Percentiles rank a stretch among this genome's conserved stretches.
These are phyloP conservation scores for Fragaria iinumae DNA, from an alignment of 306 rosid species.

Conservation along the genomic window DNA sequence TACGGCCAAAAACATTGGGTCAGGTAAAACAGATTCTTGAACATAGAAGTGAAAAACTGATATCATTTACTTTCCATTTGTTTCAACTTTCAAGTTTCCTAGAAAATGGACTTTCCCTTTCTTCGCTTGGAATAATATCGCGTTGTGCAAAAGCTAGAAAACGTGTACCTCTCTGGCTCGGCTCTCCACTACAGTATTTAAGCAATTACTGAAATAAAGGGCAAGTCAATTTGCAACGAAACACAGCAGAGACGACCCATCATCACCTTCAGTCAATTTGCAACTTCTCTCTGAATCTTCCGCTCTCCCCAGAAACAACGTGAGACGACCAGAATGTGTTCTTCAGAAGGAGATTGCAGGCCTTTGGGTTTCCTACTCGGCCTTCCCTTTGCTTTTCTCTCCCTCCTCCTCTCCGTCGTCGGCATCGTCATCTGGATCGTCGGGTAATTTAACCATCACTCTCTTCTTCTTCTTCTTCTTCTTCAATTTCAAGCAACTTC, in stretches of 20 bases:
- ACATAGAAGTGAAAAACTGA: too few relatives aligned
- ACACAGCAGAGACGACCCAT: background rate
- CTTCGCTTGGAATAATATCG: too few relatives aligned
- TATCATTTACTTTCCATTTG: too few relatives aligned
- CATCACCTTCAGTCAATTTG: background rate
- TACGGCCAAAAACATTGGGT: too few relatives aligned
- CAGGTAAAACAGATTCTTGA: too few relatives aligned
- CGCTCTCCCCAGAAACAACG: background rate
- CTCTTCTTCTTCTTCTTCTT: too few relatives aligned
- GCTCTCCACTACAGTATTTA: background rate
- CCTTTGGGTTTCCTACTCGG: conserved; percentile 89
- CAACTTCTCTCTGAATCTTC: background rate
- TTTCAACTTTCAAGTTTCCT: too few relatives aligned
- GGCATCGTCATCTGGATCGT: conserved; percentile 73
- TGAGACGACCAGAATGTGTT: conserved; percentile 44
- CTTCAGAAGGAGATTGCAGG: conserved; percentile 79
- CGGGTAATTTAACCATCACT: conserved; percentile 38
- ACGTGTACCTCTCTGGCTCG: background rate
- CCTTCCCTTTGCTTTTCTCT: conserved; percentile 79
- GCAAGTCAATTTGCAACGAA: background rate
- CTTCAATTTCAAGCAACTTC: background rate
- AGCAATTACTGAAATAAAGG: background rate
- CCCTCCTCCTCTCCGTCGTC: conserved; percentile 65
- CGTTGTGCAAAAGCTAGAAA: background rate
- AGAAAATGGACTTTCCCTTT: too few relatives aligned